Percentiles rank a stretch among this genome's conserved stretches.
These are phyloP conservation scores for Fusarium sp. DNA, from an alignment of 2,329 filamentous ascomycete genomes.

Conservation along the genomic window DNA sequence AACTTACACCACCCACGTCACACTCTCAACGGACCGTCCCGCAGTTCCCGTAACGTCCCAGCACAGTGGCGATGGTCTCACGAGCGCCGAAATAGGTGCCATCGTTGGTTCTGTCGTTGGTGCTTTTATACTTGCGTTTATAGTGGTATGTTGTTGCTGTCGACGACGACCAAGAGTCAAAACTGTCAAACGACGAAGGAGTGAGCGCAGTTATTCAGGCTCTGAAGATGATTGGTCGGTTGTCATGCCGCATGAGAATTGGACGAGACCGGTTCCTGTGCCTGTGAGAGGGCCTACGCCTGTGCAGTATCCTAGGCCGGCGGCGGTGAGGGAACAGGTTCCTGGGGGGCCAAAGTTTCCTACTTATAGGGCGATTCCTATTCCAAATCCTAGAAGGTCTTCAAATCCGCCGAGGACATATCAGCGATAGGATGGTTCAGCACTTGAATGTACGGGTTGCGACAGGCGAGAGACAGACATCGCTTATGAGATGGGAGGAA, in stretches of 20 bases:
- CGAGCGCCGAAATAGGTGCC: conserved; percentile 53
- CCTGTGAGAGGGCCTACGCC: conserved; percentile 13
- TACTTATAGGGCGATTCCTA: conserved; percentile 50
- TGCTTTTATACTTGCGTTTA: conserved; percentile 49
- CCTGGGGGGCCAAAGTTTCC: conserved; percentile 50
- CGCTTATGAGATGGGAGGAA: background rate
- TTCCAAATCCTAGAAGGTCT: conserved; percentile 46
- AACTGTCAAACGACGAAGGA: background rate
- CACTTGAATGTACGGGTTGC: no score
- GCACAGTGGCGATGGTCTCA: conserved; percentile 44
- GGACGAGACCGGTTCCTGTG: conserved; percentile 22
- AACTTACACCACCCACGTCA: conserved; percentile 53
- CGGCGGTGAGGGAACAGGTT: conserved; percentile 41
- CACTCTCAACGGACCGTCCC: conserved; percentile 37
- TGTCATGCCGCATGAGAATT: conserved; percentile 9
- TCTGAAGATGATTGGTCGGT: conserved; percentile 28
- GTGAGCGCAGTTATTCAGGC: conserved; percentile 31
- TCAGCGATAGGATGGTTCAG: background rate
- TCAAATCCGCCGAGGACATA: conserved; percentile 14
- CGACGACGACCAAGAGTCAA: conserved; percentile 25
- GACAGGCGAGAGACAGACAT: background rate
- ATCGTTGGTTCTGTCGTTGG: conserved; percentile 55
- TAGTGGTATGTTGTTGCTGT: conserved; percentile 51
- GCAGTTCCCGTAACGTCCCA: conserved; percentile 20
- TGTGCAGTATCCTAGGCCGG: conserved; percentile 32